phyloP scores from a whole-genome alignment of 108 stramenopile genomes.

The Parietichytrium sp. region DNA sequence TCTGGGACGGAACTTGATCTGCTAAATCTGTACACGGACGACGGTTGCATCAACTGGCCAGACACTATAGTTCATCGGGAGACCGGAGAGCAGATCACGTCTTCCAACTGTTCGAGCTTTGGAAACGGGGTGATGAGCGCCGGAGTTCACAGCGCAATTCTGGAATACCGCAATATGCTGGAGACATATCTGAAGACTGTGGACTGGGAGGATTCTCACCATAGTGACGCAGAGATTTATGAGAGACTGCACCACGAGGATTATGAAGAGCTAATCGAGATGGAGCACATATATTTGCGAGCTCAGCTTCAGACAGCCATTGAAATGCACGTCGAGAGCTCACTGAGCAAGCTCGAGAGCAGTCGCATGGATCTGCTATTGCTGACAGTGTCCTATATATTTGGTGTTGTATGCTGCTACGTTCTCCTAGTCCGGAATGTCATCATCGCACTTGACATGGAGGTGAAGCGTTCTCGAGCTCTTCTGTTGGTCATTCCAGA shows the following conservation, averaged over 20 bases:
- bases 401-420: background rate
- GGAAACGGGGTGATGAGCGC: background rate
- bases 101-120: background rate
- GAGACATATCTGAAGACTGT: background rate
- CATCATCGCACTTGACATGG: background rate
- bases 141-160: background rate
- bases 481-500: background rate
- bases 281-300: background rate
- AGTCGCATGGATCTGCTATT: no score
- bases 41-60: background rate
- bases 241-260: background rate
- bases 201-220: background rate
- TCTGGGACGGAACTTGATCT: no score
- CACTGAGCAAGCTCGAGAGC: no score
- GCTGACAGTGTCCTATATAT: background rate
- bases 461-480: slow-evolving; percentile 23
- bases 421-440: background rate
- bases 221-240: background rate
- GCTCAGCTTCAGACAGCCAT: background rate
- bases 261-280: background rate
- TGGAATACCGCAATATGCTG: background rate
- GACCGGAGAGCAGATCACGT: no score
- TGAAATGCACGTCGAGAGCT: no score
- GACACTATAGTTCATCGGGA: no score
- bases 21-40: background rate